Conservation (phyloP, 164 flowering plant species). For the Buxus sempervirens region DNA sequence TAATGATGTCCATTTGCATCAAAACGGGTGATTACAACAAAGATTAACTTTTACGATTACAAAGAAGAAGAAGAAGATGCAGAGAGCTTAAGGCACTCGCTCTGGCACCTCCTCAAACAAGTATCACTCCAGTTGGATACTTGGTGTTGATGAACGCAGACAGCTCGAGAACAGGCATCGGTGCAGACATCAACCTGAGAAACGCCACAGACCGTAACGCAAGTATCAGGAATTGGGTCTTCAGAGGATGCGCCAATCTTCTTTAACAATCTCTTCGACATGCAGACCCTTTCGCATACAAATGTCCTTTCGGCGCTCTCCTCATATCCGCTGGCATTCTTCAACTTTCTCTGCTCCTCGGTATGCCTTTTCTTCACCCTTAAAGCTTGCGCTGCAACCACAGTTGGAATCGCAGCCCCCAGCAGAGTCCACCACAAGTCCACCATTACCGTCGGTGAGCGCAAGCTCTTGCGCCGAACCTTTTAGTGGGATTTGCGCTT, state of each 20-base stretch:
- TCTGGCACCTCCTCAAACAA: constrained; percentile 52
- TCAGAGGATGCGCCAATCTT: constrained; percentile 63
- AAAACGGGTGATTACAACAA: no score
- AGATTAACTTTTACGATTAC: no score
- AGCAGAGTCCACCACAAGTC: constrained; percentile 56
- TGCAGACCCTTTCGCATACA: constrained; percentile 71
- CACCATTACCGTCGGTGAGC: constrained; percentile 33
- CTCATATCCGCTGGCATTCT: constrained; percentile 53
- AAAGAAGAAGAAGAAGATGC: background rate
- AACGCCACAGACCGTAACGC: constrained; percentile 59
- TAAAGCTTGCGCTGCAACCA: constrained; percentile 48
- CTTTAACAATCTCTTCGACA: constrained; percentile 61
- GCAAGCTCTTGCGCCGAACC: no score
- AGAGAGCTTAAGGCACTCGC: constrained; percentile 53
- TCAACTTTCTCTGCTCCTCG: constrained; percentile 49
- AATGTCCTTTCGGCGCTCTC: constrained; percentile 63
- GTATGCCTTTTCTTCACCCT: constrained; percentile 45
- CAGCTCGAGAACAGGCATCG: constrained; percentile 68
- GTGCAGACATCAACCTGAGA: constrained; percentile 67
- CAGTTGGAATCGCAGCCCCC: constrained; percentile 41
- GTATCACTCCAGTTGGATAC: constrained; percentile 61
- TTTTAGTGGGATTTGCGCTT: no score
- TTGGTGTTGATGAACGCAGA: constrained; percentile 58
- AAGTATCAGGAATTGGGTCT: constrained; percentile 57
- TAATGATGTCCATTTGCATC: no score